Evolutionary conservation across 345 rosid species (phyloP), one percentile per base, ranked within the genome.

Genomic region (Salix brachista): DNA sequence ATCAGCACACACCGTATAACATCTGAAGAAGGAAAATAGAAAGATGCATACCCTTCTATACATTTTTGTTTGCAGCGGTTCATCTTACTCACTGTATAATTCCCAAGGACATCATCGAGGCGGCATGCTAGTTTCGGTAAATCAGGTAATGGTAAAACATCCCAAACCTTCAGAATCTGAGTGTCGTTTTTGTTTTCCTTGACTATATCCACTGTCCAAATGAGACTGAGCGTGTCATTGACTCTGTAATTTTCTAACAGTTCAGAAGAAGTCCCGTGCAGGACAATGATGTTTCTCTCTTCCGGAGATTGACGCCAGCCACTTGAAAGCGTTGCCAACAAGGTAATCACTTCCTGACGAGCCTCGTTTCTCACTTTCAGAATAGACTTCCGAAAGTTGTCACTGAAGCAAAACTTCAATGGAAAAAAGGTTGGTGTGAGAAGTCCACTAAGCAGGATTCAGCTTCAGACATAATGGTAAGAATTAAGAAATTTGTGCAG

Each of bases 121-220:
- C 81, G 81, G 70, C 83, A 83, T 39, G 75, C 89, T 75, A 84
- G 65, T 69, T 82, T 80, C 2, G 39, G 75, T 50, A 78, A 71
- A 70, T 85, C 87, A 69, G 75, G 83, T 17, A 48, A 60, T 7
- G 88, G 86, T 80, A 87, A 34, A 68, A 89, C 67, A 72, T 87
- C 91, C 91, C 88, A 89, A 23, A 84, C 80, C 81, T 82, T 89
- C 72, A 89, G 62, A 58, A 85, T 77, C 77, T 87, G 91, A 12
- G 42, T 70, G 36, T n/a, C 17, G 72, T 85, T 77, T 26, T 34
- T n/a, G 4, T 5, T 64, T 60, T 83, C 84, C 80, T 82, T 85
- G 30, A 11, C 54, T 0, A 83, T 14, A 70, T 89, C 92, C 62
- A 44, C 75, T 1, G 88, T 81, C 78, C 89, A 86, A 17, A 87